These are phyloP conservation scores for Lepidium aucheri DNA, from an alignment of 345 rosid species.

Conservation along the genomic window DNA sequence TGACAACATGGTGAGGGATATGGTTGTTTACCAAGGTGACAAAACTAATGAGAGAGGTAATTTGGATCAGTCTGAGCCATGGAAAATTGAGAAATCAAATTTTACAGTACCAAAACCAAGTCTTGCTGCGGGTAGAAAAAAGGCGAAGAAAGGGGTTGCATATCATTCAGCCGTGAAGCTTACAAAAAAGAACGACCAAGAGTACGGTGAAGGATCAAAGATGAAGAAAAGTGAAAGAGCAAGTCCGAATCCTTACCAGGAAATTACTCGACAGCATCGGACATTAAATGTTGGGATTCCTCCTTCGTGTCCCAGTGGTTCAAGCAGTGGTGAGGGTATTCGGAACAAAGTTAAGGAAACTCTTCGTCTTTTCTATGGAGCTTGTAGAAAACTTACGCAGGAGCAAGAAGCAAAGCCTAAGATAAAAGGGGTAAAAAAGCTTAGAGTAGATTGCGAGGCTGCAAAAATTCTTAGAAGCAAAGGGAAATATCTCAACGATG, in stretches of 20 bases:
- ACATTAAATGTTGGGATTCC: conserved; percentile 36
- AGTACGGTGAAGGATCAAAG: conserved; percentile 17
- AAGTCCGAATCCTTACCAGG: conserved; percentile 28
- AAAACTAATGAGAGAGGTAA: neutral
- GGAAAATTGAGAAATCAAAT: neutral
- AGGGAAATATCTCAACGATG: conserved; percentile 34
- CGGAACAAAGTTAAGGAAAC: conserved; percentile 74
- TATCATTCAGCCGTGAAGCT: conserved; percentile 13
- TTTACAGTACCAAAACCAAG: conserved; percentile 1
- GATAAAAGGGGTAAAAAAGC: neutral
- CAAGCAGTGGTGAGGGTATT: conserved; percentile 10
- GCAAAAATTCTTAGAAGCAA: conserved; percentile 46
- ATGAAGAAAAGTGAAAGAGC: neutral
- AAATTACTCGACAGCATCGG: conserved; percentile 12
- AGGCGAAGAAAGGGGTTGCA: conserved; percentile 27
- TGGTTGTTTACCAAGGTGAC: neutral
- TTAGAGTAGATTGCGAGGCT: conserved; percentile 63
- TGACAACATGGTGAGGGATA: conserved; percentile 1
- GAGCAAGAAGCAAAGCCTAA: conserved; percentile 57
- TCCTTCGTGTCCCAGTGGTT: conserved; percentile 34
- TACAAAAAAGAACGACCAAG: conserved; percentile 1
- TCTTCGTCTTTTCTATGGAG: conserved; percentile 60
- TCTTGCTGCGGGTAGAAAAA: conserved; percentile 23
- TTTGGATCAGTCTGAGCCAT: conserved; percentile 6
- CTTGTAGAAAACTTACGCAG: conserved; percentile 62